Conservation (phyloP, 805 yeast species). For the Candida pseudoglaebosa region DNA sequence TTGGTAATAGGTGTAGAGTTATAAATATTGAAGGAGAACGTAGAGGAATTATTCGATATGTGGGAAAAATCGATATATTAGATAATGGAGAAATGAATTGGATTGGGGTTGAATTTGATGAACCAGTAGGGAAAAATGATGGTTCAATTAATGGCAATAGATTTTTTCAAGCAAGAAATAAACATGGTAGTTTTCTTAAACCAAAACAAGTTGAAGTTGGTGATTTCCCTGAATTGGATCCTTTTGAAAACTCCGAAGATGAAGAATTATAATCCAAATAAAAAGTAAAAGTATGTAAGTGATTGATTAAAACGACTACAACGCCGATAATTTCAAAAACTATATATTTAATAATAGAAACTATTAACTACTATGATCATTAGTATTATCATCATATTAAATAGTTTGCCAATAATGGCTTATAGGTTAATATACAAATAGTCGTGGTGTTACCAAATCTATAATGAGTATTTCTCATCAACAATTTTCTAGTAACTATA, state of each 20-base stretch:
- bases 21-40: constrained; percentile 48
- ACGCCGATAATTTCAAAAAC: too few species aligned
- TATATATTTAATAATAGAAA: too few species aligned
- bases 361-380: too few species aligned
- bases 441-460: not conserved
- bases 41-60: constrained; percentile 63
- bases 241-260: constrained; percentile 44
- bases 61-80: constrained; percentile 66
- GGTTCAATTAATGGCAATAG: constrained; percentile 63
- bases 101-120: constrained; percentile 85
- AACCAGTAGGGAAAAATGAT: constrained; percentile 82
- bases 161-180: constrained; percentile 53
- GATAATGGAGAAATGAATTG: constrained; percentile 50
- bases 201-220: constrained; percentile 70
- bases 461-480: not conserved
- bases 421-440: not conserved
- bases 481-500: not conserved
- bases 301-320: too few species aligned
- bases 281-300: too few species aligned
- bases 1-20: constrained; percentile 55
- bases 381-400: too few species aligned
- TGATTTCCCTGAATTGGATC: constrained; percentile 51
- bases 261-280: too few species aligned
- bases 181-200: constrained; percentile 75
- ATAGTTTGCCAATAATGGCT: too few species aligned